These are phyloP conservation scores for Aspergillus kassunensis DNA, from an alignment of 495 filamentous ascomycete genomes.

Conservation along the genomic window DNA sequence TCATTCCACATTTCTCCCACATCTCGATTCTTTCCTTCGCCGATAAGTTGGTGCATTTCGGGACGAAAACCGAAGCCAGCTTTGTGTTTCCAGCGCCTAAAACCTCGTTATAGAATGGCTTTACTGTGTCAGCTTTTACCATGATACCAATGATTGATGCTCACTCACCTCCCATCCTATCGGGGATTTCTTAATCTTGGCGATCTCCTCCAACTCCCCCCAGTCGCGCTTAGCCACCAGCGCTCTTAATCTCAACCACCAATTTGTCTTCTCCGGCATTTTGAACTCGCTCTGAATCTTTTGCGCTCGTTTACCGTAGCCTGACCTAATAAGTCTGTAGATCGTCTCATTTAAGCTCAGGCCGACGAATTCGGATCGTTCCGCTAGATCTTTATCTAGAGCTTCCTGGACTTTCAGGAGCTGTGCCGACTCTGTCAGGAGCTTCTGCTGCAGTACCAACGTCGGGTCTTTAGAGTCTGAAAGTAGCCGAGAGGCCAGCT, in stretches of 20 bases:
- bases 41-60: conserved; percentile 70
- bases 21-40: conserved; percentile 74
- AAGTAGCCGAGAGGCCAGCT: conserved; percentile 73
- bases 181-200: conserved; percentile 66
- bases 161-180: conserved; percentile 88
- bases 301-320: conserved; percentile 73
- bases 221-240: conserved; percentile 86
- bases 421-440: conserved; percentile 70
- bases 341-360: conserved; percentile 87
- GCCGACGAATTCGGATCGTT: conserved; percentile 65
- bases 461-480: conserved; percentile 75
- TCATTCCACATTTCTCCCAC: conserved; percentile 94
- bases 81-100: conserved; percentile 87
- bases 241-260: conserved; percentile 88
- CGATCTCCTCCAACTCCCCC: conserved; percentile 85
- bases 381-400: conserved; percentile 73
- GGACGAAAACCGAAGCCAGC: conserved; percentile 76
- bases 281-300: conserved; percentile 90
- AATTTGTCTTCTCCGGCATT: conserved; percentile 80
- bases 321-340: conserved; percentile 70
- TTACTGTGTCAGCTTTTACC: conserved; percentile 22
- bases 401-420: conserved; percentile 81
- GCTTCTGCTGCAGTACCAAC: conserved; percentile 61
- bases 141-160: conserved; percentile 7
- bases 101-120: conserved; percentile 90